Base-by-base conservation (phyloP, 2,329 filamentous ascomycete species). In the Beauveria rudraprayagi region DNA sequence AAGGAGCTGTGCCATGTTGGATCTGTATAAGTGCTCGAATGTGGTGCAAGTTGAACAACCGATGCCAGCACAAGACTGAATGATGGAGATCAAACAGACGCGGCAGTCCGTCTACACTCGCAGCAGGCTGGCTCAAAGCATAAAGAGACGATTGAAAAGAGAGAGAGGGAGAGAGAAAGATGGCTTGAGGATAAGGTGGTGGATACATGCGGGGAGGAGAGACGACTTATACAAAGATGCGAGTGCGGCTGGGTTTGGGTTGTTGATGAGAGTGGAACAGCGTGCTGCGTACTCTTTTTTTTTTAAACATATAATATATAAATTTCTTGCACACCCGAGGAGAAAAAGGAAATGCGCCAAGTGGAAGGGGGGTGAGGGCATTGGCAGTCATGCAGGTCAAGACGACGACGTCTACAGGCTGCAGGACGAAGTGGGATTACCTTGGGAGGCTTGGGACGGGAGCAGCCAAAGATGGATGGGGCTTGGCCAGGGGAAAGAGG, bases 171-270 rank as follows among this genome's bases (percentile, higher is more conserved):
- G 43, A 54, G 50, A 55, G 40, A 11, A 26, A 44, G 37, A 47
- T 26, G 34, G 41, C 28, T 40, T 41, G 57, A 60, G 50, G 41
- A 54, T 47, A 54, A 9, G 53, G 51, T 55, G 58, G 58, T 61
- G 58, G 58, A 24, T 61, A 61, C 58, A 61, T 61, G 58, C 58
- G 58, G 58, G 58, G 58, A 61, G 58, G 51, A 24, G 22, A 55
- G 58, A 43, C 43, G 58, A 61, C 58, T 61, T 61, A 61, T 61
- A 61, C 58, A 61, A 26, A 61, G 50, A 48, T 51, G 58, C 26
- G 50, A 61, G 58, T 19, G 51, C 58, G 51, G 58, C 58, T 61
- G 58, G 58, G 58, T 61, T 61, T 61, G 58, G 58, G 58, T 50
- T 43, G 51, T 48, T 43, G 41, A 43, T 37, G 40, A 16, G 26